Percentiles rank a stretch among this genome's conserved stretches.
phyloP scores from a whole-genome alignment of 1,284 basidiomycete species.

The Trichosporon sp. region DNA sequence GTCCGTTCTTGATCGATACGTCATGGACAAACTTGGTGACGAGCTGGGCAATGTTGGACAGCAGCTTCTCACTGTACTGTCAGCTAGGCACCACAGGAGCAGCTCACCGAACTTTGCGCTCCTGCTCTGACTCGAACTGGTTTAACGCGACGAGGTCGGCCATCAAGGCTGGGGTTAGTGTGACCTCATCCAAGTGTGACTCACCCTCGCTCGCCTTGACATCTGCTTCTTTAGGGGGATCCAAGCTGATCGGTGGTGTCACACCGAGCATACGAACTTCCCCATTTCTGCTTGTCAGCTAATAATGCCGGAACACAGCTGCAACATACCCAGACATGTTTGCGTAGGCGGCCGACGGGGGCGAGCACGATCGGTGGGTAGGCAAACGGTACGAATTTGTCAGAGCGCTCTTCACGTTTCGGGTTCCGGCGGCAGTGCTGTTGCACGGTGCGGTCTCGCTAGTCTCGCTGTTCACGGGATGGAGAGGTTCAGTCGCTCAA shows the following conservation, averaged over 20 bases:
- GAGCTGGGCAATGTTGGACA: slow-evolving; percentile 84
- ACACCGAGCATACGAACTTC: slow-evolving; percentile 56
- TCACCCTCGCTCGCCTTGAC: slow-evolving; percentile 75
- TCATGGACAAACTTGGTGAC: slow-evolving; percentile 93
- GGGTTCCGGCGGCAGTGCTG: not conserved
- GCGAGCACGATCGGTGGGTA: not conserved
- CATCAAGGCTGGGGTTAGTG: slow-evolving; percentile 53
- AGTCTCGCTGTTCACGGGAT: not conserved
- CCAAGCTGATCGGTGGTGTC: slow-evolving; percentile 88
- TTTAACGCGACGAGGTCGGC: slow-evolving; percentile 83
- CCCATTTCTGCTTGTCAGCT: slow-evolving; percentile 27
- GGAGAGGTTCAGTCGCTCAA: slow-evolving; percentile 6
- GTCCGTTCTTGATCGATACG: slow-evolving; percentile 73
- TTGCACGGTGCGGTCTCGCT: not conserved
- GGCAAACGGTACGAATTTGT: not conserved
- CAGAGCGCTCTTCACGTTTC: not conserved
- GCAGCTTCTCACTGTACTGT: slow-evolving; percentile 77
- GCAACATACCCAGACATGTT: slow-evolving; percentile 27
- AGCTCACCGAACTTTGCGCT: slow-evolving; percentile 81
- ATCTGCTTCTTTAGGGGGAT: slow-evolving; percentile 69
- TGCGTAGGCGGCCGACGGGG: not conserved
- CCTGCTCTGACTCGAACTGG: slow-evolving; percentile 87
- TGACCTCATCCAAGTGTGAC: slow-evolving; percentile 41
- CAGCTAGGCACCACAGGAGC: not conserved
- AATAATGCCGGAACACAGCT: not conserved